Base-by-base conservation (phyloP, 768 basidiomycete species). In the Daedaleopsis sinensis region DNA sequence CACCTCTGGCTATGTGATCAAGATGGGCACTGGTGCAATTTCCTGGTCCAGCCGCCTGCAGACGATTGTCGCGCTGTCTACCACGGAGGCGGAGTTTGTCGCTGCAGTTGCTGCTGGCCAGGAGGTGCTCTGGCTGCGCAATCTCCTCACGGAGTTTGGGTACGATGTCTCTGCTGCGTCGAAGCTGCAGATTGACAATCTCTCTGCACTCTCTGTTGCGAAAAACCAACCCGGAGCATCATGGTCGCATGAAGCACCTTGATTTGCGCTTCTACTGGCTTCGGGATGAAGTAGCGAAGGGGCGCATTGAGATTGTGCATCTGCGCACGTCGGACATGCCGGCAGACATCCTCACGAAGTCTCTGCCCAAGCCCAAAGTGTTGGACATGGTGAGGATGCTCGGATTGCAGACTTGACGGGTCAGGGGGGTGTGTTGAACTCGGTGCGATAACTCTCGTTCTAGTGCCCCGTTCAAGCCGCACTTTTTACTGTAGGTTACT, bases 1-100 rank as follows among this genome's bases (percentile, higher is more conserved):
- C 39, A 43, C 38, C 32, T 52, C 65, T 8, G 79, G 80, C 1
- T 79, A 73, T 64, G 46, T 76, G 13, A 68, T 80, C 65, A 71
- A 66, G 39, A 67, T 80, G 44, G 75, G 66, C 9, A 67, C 65
- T 5, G 77, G 76, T 7, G 70, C 74, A 1, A 67, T 83, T 18
- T 67, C 59, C 23, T 82, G 80, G 80, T 56, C 44, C 11, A 76
- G 73, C 24, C 70, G 72, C 43, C 67, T 73, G 21, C 82, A n/a
- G n/a, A n/a, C 67, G 0, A 65, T 75, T 43, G 76, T 81, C 16
- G 70, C 79, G 0, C 64, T 74, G 2, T 80, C 78, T 7, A 78
- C 74, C 1, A 75, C 74, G 1, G 79, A 81, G 64, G 75, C 77
- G 32, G 76, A 80, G 61, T 79, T 75, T 63, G 73, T 79, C 39